Evolutionary conservation across 176 grass and related monocot genomes (phyloP).

Genomic region (bread wheat (Triticum aestivum)): DNA sequence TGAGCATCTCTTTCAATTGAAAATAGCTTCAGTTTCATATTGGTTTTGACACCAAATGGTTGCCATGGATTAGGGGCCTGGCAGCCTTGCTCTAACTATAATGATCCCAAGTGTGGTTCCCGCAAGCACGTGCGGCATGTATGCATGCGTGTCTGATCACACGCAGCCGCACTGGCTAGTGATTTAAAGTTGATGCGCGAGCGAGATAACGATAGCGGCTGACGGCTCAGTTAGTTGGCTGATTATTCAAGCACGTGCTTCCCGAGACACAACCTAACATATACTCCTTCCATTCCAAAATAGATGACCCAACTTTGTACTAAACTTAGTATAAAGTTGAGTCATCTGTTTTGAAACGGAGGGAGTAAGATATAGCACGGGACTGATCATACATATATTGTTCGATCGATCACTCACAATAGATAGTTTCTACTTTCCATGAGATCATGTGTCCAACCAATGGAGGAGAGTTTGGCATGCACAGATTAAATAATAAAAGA

Average conservation of each 20-base stretch:
- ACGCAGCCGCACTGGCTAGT: not conserved
- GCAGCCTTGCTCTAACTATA: not conserved
- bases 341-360: too few relatives aligned
- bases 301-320: too few relatives aligned
- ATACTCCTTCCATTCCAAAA: too few relatives aligned
- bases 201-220: not conserved
- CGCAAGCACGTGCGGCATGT: not conserved
- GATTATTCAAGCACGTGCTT: not conserved
- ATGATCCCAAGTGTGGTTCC: not conserved
- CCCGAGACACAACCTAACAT: not conserved
- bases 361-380: not conserved
- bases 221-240: not conserved
- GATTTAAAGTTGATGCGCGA: not conserved
- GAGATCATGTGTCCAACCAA: not conserved
- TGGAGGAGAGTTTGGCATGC: not conserved
- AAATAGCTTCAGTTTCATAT: too few relatives aligned
- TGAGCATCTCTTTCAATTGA: not conserved
- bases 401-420: not conserved
- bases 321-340: too few relatives aligned
- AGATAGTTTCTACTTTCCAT: not conserved
- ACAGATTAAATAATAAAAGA: not conserved
- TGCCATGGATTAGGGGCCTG: not conserved
- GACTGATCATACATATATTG: not conserved
- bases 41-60: too few relatives aligned
- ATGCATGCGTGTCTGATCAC: not conserved